Base-by-base conservation (phyloP, 371 early-diverging fungal species). In the Mucor saturninus region DNA sequence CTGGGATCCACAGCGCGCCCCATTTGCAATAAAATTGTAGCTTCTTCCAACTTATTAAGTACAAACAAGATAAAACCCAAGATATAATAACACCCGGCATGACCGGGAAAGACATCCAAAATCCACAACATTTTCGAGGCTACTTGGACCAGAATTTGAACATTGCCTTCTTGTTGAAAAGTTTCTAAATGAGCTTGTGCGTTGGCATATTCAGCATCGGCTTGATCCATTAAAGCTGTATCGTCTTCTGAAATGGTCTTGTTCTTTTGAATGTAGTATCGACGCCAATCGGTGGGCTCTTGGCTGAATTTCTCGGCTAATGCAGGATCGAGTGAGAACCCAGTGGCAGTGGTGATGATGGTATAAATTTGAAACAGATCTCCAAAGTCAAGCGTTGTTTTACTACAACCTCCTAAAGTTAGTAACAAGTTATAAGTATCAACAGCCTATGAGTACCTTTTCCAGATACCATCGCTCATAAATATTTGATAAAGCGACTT, bases 51-150 rank as follows among this genome's bases (percentile, higher is more conserved):
- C 10, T 76, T 75, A 56, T 81, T 84, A n/a, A 84, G 50, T 3
- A 81, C 76, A 61, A 80, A 84, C 14, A 80, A 65, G 21, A 82
- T 72, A 51, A 81, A 80, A 8, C 73, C 80, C 6, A 84, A 65
- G 9, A 84, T 65, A 65, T 84, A 80, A 61, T 84, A 84, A 62
- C 84, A 81, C 40, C 80, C 84, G 15, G 80, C 80, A 72, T 81
- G 79, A n/a, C 72, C 71, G 29, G 84, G 84, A 38, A 80, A 81
- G 35, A 75, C 59, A 26, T 84, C 84, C n/a, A 83, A 56, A 45
- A 83, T 69, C 60, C 72, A 69, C 51, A 83, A 69, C 81, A 80
- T 83, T 66, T 80, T 69, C 13, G 68, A 71, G 10, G 83, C 75
- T 9, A 81, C 79, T 48, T 74, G 64, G 26, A 64, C 74, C 43